Conservation (phyloP, 768 basidiomycete species). For the Tulasnella sp. region DNA sequence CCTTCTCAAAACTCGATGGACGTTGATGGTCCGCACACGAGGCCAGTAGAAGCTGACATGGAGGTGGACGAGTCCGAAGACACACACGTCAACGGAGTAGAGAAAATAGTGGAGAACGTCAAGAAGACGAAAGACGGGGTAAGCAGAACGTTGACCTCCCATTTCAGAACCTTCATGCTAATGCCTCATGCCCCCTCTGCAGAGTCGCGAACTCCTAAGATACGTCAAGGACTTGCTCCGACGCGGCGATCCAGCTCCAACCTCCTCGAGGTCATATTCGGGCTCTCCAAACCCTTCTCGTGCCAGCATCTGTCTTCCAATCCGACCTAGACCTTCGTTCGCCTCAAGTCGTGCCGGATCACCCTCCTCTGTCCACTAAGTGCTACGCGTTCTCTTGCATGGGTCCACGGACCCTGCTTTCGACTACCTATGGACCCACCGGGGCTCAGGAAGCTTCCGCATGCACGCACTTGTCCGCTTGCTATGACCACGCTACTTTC, state of each 20-base stretch:
- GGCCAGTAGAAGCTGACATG: constrained; percentile 1
- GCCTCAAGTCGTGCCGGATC: neutral
- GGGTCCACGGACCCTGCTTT: neutral
- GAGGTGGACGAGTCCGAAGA: constrained; percentile 13
- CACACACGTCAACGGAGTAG: constrained; percentile 42
- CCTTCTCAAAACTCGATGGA: constrained; percentile 36
- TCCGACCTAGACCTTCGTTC: neutral
- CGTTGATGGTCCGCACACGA: constrained; percentile 32
- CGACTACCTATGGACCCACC: neutral
- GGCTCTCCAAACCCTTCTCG: constrained; percentile 6
- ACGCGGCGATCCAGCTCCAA: constrained; percentile 19
- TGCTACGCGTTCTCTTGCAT: neutral
- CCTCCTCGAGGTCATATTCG: neutral
- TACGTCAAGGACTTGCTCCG: constrained; percentile 52
- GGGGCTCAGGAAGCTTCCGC: neutral
- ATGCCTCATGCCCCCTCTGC: constrained; percentile 16
- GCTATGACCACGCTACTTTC: neutral
- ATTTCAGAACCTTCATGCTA: neutral
- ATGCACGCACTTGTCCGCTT: neutral
- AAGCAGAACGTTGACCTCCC: constrained; percentile 34
- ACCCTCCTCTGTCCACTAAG: neutral
- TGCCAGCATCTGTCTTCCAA: constrained; percentile 4
- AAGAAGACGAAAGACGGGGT: constrained; percentile 61
- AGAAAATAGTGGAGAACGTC: constrained; percentile 72
- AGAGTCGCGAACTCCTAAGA: constrained; percentile 67